Conservation (phyloP, 306 rosid genomes). For the Quercus glauca region DNA sequence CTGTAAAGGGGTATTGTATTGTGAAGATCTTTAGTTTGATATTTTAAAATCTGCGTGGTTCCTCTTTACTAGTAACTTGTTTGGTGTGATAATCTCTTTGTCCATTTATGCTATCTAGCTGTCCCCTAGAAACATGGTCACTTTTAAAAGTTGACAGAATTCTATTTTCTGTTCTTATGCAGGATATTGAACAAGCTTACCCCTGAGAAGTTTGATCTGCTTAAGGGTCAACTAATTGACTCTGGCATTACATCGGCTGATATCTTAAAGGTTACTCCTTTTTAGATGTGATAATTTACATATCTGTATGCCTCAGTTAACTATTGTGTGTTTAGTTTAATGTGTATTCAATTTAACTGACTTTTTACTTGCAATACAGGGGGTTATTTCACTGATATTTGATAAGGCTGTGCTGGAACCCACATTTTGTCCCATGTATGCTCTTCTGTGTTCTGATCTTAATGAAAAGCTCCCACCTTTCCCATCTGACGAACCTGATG, state of each 20-base stretch:
- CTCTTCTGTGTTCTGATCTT: constrained; percentile 81
- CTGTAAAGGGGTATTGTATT: constrained; percentile 80
- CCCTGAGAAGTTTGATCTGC: constrained; percentile 96
- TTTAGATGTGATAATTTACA: neutral
- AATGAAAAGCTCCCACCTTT: constrained; percentile 79
- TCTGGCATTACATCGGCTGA: constrained; percentile 95
- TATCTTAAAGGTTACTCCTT: constrained; percentile 63
- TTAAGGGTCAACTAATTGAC: constrained; percentile 91
- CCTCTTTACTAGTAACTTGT: neutral
- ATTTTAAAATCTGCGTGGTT: neutral
- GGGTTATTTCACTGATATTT: constrained; percentile 76
- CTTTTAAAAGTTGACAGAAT: neutral
- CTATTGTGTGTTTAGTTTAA: constrained; percentile 1
- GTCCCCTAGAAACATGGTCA: neutral
- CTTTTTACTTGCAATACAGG: constrained; percentile 59
- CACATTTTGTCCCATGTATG: constrained; percentile 98
- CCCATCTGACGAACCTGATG: constrained; percentile 90
- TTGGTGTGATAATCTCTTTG: neutral
- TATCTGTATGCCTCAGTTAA: neutral
- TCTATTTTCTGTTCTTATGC: constrained; percentile 22
- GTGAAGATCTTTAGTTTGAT: neutral
- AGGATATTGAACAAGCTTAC: constrained; percentile 96
- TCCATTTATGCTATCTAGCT: neutral
- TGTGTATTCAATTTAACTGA: constrained; percentile 20
- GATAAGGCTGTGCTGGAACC: constrained; percentile 99